Base-by-base conservation (phyloP, 1,284 basidiomycete species). In the Malassezia sp. region DNA sequence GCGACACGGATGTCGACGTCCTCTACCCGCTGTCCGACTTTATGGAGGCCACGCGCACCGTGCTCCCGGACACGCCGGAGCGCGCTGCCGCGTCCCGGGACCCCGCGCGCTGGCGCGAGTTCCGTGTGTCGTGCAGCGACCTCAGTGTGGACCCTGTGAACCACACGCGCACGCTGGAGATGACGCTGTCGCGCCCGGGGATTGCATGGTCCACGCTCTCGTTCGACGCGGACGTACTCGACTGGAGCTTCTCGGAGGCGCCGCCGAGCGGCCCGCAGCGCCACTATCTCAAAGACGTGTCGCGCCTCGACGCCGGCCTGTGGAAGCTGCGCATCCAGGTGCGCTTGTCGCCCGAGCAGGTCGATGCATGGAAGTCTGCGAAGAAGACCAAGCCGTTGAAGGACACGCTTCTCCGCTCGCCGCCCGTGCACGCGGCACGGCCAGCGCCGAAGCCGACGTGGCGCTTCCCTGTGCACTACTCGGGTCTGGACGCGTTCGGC, bases 181-280 rank as follows among this genome's bases (percentile, higher is more conserved):
- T 96, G 24, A 73, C 76, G 34, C 76, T 95, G 34, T 74, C 79
- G 34, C 89, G 95, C 72, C 84, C 85, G 2, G 83, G 82, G 9
- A 72, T 89, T 24, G 89, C 90, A 51, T 90, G 87, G 87, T 83
- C 65, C 78, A 87, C 85, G 1, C 78, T 97, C 42, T 84, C 87
- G 0, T 96, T 97, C 61, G 83, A 90, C 44, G 90, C 87, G 0
- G 83, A 93, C 53, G 85, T 97, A 6, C 70, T 90, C 14, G 73
- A 78, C 44, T 96, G 91, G 91, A 82, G 72, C 49, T 57, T 74
- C 4, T 68, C 71, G 15, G 50, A 48, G 46, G 83, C 85, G 0
- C 57, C 61, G 8, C 64, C 66, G 14, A 39, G 49, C 6, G 73
- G 73, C 36, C 79, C 81, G 51, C 75, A 78, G n/a, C 77, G 87